These are phyloP conservation scores for Podospora appendiculata DNA, from an alignment of 495 filamentous ascomycete species.

Conservation along the genomic window DNA sequence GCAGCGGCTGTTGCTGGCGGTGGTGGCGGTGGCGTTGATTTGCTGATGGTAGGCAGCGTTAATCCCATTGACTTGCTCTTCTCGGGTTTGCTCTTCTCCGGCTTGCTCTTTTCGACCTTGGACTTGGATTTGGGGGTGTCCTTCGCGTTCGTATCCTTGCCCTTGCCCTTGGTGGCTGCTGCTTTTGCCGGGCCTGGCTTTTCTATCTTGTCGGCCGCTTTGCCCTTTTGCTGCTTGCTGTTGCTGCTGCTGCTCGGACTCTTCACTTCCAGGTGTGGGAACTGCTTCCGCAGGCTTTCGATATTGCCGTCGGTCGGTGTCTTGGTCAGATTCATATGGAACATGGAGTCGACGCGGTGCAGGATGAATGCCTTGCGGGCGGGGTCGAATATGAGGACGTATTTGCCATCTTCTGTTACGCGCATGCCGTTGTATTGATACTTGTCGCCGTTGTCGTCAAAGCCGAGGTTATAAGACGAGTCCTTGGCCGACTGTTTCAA, in stretches of 20 bases:
- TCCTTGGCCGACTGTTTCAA: constrained; percentile 38
- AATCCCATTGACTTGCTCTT: constrained; percentile 13
- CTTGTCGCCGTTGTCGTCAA: constrained; percentile 38
- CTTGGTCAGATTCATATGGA: constrained; percentile 49
- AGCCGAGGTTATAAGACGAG: constrained; percentile 37
- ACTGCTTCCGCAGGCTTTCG: constrained; percentile 32
- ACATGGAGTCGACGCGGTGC: constrained; percentile 50
- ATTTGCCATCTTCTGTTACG: constrained; percentile 40
- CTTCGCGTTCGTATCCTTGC: background rate
- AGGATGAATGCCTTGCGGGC: constrained; percentile 46
- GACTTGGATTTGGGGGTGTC: constrained; percentile 5
- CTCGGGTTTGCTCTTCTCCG: constrained; percentile 1
- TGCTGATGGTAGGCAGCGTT: constrained; percentile 13
- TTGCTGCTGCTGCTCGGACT: constrained; percentile 8
- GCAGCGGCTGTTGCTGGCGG: constrained; percentile 10
- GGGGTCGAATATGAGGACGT: constrained; percentile 48
- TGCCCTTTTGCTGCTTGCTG: constrained; percentile 13
- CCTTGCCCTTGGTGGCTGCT: constrained; percentile 1
- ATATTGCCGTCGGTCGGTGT: constrained; percentile 32
- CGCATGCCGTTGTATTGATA: constrained; percentile 44
- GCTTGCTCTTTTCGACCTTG: constrained; percentile 4
- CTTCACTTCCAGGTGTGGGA: constrained; percentile 33
- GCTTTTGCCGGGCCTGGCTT: constrained; percentile 10
- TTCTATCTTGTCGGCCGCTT: constrained; percentile 9
- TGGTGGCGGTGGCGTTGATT: constrained; percentile 5